phyloP scores from a whole-genome alignment of 139 green algal species.

The Asterochloris erici region DNA sequence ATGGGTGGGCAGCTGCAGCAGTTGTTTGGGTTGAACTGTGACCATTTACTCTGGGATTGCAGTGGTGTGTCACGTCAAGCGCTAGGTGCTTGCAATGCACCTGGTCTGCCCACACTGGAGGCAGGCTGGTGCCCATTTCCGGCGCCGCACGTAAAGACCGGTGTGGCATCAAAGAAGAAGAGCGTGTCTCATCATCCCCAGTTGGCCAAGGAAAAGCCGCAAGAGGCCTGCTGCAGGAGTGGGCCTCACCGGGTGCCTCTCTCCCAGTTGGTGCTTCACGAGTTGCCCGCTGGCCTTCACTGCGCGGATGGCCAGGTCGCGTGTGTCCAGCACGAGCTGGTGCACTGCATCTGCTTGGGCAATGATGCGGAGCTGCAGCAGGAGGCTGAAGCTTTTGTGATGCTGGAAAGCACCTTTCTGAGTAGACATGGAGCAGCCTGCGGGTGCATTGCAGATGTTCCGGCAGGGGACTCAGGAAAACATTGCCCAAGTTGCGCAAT shows the following conservation, averaged over 20 bases:
- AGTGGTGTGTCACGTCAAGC: not conserved
- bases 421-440: too few species aligned
- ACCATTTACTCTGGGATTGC: not conserved
- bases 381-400: not conserved
- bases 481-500: too few species aligned
- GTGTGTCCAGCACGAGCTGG: not conserved
- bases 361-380: not conserved
- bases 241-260: conserved; percentile 24
- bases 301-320: not conserved
- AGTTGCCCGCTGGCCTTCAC: not conserved
- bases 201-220: too few species aligned
- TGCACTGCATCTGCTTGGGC: not conserved
- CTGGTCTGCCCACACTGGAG: too few species aligned
- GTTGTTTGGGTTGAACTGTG: not conserved
- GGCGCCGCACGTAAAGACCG: too few species aligned
- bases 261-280: conserved; percentile 21
- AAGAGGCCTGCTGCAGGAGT: not conserved
- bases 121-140: too few species aligned
- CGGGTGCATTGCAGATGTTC: too few species aligned
- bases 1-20: not conserved
- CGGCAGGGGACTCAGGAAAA: too few species aligned
- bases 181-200: too few species aligned
- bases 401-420: not conserved
- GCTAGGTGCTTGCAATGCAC: not conserved
- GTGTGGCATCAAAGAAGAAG: too few species aligned